Conservation (phyloP, 495 filamentous ascomycete genomes). For the Talaromyces nanjingensis region DNA sequence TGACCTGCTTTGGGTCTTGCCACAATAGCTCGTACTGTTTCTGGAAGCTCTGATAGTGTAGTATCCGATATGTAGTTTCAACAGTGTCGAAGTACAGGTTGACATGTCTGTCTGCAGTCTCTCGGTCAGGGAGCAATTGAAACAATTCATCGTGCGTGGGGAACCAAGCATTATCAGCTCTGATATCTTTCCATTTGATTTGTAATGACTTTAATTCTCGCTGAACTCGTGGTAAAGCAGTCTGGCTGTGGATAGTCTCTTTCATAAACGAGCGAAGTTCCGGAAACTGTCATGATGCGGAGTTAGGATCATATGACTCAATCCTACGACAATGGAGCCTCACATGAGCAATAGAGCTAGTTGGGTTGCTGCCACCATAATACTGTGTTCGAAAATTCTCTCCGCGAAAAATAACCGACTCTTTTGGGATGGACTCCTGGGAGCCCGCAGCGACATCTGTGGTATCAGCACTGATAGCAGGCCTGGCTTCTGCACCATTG, state of each 20-base stretch:
- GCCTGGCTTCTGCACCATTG: conserved; percentile 7
- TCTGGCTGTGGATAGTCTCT: conserved; percentile 25
- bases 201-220: conserved; percentile 35
- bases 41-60: conserved; percentile 52
- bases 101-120: conserved; percentile 45
- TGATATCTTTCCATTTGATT: conserved; percentile 21
- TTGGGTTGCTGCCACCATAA: conserved; percentile 41
- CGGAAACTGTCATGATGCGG: conserved; percentile 27
- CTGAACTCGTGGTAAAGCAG: conserved; percentile 29
- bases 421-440: conserved; percentile 17
- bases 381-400: conserved; percentile 42
- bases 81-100: conserved; percentile 48
- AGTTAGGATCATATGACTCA: conserved; percentile 11
- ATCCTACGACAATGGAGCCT: conserved; percentile 8
- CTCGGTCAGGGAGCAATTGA: conserved; percentile 36
- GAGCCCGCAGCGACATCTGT: neutral
- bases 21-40: conserved; percentile 39
- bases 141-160: conserved; percentile 17
- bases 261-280: conserved; percentile 39
- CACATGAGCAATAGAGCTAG: conserved; percentile 40
- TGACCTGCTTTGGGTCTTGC: conserved; percentile 23
- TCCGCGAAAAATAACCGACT: conserved; percentile 36
- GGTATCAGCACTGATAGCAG: conserved; percentile 6
- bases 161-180: conserved; percentile 9
- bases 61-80: conserved; percentile 49